These are phyloP conservation scores for Diplocarpon rosae DNA, from an alignment of 2,329 filamentous ascomycete species.

Conservation along the genomic window DNA sequence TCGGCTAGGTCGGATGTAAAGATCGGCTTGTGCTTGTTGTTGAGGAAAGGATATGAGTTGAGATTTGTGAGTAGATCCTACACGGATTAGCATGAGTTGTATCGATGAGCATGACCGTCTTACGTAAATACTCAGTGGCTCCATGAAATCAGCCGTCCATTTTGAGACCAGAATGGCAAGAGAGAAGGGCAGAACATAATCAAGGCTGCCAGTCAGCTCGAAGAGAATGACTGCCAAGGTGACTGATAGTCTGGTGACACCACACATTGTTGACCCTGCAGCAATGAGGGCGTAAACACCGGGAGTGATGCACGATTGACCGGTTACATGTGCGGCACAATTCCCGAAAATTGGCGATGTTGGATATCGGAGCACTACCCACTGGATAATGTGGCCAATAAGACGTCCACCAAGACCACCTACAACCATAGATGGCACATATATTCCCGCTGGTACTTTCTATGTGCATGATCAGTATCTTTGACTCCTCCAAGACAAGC, in stretches of 20 bases:
- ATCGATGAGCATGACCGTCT: constrained; percentile 25
- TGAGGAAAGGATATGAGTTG: constrained; percentile 96
- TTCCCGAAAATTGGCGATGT: constrained; percentile 61
- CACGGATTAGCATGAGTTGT: constrained; percentile 13
- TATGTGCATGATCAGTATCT: constrained; percentile 23
- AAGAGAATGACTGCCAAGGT: constrained; percentile 93
- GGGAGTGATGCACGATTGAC: constrained; percentile 81
- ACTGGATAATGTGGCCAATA: constrained; percentile 77
- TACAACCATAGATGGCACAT: constrained; percentile 97
- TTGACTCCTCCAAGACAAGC: background rate
- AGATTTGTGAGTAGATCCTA: constrained; percentile 87
- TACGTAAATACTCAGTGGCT: constrained; percentile 87
- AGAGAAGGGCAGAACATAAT: constrained; percentile 92
- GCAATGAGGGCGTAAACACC: constrained; percentile 95
- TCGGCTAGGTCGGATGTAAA: constrained; percentile 84
- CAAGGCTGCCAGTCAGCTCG: constrained; percentile 85
- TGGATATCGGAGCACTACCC: constrained; percentile 63
- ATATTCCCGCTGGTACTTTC: constrained; percentile 94
- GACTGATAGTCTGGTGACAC: constrained; percentile 85
- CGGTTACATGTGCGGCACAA: constrained; percentile 55
- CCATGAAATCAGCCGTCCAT: constrained; percentile 93
- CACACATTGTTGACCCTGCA: constrained; percentile 95
- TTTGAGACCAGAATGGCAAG: constrained; percentile 89
- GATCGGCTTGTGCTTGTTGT: constrained; percentile 85
- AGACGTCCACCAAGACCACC: constrained; percentile 85